A percentile compares a stretch with the other conserved stretches of the same genome.
phyloP scores from a whole-genome alignment of 495 filamentous ascomycete genomes.

The Chaetomium cochliodes region DNA sequence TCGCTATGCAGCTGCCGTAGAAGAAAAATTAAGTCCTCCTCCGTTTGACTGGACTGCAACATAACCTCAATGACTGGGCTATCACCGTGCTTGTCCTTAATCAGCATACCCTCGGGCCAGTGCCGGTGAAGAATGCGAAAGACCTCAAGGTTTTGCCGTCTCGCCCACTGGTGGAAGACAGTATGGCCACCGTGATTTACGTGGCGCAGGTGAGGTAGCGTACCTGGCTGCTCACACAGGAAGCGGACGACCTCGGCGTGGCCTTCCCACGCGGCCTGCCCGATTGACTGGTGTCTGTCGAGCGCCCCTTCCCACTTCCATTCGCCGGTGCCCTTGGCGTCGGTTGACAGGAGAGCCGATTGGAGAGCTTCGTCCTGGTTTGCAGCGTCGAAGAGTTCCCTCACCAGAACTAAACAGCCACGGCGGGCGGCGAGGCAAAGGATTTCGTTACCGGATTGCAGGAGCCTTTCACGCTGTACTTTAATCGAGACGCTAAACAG shows the following conservation, averaged over 20 bases:
- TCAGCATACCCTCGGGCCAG: slow-evolving; percentile 5
- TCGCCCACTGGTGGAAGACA: slow-evolving; percentile 6
- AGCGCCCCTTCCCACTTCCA: neutral
- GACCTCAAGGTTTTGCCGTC: neutral
- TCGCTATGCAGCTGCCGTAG: neutral
- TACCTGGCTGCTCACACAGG: slow-evolving; percentile 7
- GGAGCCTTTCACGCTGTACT: neutral
- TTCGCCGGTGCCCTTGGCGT: neutral
- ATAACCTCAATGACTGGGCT: neutral
- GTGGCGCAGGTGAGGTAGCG: neutral
- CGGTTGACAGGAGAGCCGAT: neutral
- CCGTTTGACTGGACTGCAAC: neutral
- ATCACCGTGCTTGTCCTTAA: neutral
- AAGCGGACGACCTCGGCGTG: slow-evolving; percentile 9
- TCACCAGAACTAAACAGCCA: neutral
- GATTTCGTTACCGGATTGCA: neutral
- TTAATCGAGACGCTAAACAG: neutral
- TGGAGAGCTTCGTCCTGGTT: neutral
- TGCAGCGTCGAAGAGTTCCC: neutral
- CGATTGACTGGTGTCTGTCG: slow-evolving; percentile 3
- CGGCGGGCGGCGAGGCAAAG: slow-evolving; percentile 1
- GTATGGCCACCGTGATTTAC: neutral
- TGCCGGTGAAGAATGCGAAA: slow-evolving; percentile 5
- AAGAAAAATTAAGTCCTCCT: no score
- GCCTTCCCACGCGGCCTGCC: neutral